These are phyloP conservation scores for Sindora glabra DNA, from an alignment of 306 rosid species.

Conservation along the genomic window DNA sequence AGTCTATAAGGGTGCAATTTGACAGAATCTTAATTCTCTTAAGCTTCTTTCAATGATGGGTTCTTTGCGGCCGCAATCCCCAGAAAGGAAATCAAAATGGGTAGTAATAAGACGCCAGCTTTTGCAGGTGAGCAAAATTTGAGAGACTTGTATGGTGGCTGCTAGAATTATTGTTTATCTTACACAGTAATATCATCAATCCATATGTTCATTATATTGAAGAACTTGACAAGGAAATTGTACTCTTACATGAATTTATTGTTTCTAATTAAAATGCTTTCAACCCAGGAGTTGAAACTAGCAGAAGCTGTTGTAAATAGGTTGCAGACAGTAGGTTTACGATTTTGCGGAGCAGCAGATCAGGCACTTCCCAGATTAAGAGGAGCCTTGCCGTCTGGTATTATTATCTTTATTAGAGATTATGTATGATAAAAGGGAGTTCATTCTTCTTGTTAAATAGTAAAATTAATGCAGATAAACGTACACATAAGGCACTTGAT, in stretches of 20 bases:
- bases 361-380: constrained; percentile 88
- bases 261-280: constrained; percentile 7
- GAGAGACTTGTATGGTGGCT: not conserved
- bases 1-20: constrained; percentile 18
- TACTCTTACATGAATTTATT: not conserved
- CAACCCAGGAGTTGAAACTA: constrained; percentile 74
- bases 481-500: constrained; percentile 77
- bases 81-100: constrained; percentile 85
- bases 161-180: constrained; percentile 2
- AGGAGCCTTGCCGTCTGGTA: constrained; percentile 89
- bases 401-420: not conserved
- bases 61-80: constrained; percentile 88
- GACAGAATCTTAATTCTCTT: constrained; percentile 20
- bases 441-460: constrained; percentile 9
- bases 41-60: constrained; percentile 93
- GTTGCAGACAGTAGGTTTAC: constrained; percentile 80
- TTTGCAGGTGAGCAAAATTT: constrained; percentile 60
- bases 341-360: constrained; percentile 85
- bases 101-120: constrained; percentile 86
- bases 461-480: constrained; percentile 60
- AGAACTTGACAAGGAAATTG: not conserved
- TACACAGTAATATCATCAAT: not conserved
- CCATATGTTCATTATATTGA: not conserved
- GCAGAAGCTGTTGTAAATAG: constrained; percentile 85
- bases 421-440: not conserved